Conservation (phyloP, 148 eudicot genomes). For the Rhododendron ovatum region DNA sequence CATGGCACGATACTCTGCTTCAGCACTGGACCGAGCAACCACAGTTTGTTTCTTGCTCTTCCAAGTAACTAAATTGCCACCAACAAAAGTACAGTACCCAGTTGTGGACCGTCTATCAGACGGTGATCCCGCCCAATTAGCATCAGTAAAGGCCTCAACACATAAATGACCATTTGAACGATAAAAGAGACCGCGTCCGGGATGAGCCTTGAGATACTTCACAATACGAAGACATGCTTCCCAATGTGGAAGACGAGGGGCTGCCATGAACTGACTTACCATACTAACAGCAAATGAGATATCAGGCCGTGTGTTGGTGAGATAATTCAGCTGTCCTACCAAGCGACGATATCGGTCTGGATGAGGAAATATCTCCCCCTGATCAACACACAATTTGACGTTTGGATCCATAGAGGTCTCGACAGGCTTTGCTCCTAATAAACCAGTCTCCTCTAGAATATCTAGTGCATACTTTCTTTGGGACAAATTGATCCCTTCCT, state of each 20-base stretch:
- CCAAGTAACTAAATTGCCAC: neutral
- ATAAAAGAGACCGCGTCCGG: neutral
- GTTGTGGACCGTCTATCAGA: too few relatives aligned
- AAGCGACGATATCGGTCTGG: neutral
- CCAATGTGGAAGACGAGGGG: neutral
- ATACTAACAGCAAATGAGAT: neutral
- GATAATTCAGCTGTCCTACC: neutral
- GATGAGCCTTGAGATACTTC: neutral
- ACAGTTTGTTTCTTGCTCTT: neutral
- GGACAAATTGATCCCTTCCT: too few relatives aligned
- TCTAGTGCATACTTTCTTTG: too few relatives aligned
- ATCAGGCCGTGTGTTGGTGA: neutral
- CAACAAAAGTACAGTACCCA: neutral
- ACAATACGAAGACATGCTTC: neutral
- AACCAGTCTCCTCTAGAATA: too few relatives aligned
- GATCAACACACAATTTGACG: neutral
- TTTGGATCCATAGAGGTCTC: neutral
- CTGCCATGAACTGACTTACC: neutral
- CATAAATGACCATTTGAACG: neutral
- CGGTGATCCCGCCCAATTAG: neutral
- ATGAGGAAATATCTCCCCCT: neutral
- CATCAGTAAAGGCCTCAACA: neutral
- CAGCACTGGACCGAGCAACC: neutral
- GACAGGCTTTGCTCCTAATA: too few relatives aligned
- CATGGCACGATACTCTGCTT: neutral